A percentile compares a stretch with the other conserved stretches of the same genome.
Conservation (phyloP, 2,329 filamentous ascomycete genomes). For the Colletotrichum sp. region DNA sequence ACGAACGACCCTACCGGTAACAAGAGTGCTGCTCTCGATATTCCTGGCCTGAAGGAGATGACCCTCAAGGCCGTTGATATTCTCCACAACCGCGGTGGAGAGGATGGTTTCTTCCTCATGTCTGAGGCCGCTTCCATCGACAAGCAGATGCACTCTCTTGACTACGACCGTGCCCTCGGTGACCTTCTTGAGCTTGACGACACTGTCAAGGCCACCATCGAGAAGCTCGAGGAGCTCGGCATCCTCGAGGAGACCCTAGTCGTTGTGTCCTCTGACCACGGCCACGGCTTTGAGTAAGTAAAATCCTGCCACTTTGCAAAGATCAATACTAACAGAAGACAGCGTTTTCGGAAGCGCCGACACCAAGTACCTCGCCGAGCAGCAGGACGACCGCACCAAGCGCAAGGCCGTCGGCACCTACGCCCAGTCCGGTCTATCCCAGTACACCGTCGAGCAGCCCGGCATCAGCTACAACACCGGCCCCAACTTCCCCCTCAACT, state of each 20-base stretch:
- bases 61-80: constrained; percentile 86
- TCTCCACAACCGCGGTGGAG: constrained; percentile 68
- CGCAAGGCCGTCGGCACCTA: constrained; percentile 78
- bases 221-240: constrained; percentile 69
- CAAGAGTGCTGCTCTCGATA: constrained; percentile 69
- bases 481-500: constrained; percentile 80
- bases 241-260: constrained; percentile 79
- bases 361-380: constrained; percentile 74
- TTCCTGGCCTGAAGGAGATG: constrained; percentile 89
- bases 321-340: neutral
- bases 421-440: constrained; percentile 73
- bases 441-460: constrained; percentile 68
- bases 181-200: constrained; percentile 88
- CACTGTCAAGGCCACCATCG: constrained; percentile 77
- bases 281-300: constrained; percentile 78
- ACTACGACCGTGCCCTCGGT: constrained; percentile 85
- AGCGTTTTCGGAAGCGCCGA: constrained; percentile 80
- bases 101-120: constrained; percentile 87
- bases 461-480: constrained; percentile 75
- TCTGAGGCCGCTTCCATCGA: constrained; percentile 85
- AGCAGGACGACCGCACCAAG: constrained; percentile 73
- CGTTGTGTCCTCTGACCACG: constrained; percentile 85
- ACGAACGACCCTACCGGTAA: constrained; percentile 74
- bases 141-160: constrained; percentile 87
- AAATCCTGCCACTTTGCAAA: accelerated